A percentile compares a stretch with the other conserved stretches of the same genome.
phyloP scores from a whole-genome alignment of 495 filamentous ascomycete genomes.

The Daldinia grandis region DNA sequence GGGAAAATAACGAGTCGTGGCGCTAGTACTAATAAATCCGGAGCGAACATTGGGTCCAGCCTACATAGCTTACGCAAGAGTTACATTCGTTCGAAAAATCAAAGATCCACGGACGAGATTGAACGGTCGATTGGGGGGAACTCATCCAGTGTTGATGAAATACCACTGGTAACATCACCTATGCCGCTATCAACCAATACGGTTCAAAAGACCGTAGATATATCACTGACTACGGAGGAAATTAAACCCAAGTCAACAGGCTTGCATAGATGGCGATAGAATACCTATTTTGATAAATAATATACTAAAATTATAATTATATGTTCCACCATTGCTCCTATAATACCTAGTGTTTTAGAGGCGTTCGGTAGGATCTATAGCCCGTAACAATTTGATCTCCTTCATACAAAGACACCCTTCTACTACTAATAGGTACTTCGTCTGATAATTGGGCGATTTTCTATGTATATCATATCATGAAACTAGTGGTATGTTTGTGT shows the following conservation, averaged over 20 bases:
- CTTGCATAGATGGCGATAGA: background rate
- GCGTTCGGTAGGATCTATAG: no score
- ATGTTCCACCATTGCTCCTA: no score
- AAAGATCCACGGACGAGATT: conserved; percentile 15
- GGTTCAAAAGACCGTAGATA: conserved; percentile 31
- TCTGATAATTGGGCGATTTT: no score
- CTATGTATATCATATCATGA: no score
- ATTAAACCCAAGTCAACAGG: background rate
- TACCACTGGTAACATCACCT: conserved; percentile 31
- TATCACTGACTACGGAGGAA: conserved; percentile 25
- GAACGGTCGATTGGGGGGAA: conserved; percentile 27
- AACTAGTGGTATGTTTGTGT: no score
- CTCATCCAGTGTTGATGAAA: conserved; percentile 38
- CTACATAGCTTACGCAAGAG: conserved; percentile 29
- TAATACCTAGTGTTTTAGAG: no score
- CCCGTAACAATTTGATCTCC: no score
- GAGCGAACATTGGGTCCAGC: conserved; percentile 12
- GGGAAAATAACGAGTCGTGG: conserved; percentile 33
- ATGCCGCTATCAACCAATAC: background rate
- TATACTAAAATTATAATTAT: background rate
- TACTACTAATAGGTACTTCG: no score
- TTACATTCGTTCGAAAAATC: conserved; percentile 17
- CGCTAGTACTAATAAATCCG: conserved; percentile 19
- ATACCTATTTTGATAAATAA: conserved; percentile 25
- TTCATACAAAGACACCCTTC: no score